These are phyloP conservation scores for Dictyostelium citrinum DNA, from an alignment of 78 protist genomes.

Conservation along the genomic window DNA sequence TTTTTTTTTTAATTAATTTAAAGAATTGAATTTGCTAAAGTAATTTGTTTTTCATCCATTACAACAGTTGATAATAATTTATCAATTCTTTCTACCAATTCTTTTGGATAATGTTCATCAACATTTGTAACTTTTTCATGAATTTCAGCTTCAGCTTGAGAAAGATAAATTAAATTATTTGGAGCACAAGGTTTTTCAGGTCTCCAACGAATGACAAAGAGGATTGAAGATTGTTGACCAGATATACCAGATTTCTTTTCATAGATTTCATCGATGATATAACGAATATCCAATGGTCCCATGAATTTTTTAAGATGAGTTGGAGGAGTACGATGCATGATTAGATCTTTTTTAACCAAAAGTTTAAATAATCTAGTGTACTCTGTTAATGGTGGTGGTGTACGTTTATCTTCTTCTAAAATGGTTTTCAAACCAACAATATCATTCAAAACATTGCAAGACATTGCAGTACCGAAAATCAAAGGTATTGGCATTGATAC, in stretches of 20 bases:
- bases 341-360: neutral
- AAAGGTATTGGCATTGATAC: slow-evolving; percentile 65
- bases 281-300: slow-evolving; percentile 4
- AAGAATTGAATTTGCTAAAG: neutral
- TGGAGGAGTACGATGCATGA: slow-evolving; percentile 17
- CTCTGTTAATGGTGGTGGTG: slow-evolving; percentile 52
- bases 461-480: slow-evolving; percentile 55
- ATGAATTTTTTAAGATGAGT: slow-evolving; percentile 21
- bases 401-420: slow-evolving; percentile 3
- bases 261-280: slow-evolving; percentile 24
- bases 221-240: neutral
- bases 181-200: slow-evolving; percentile 26
- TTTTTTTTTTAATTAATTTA: neutral
- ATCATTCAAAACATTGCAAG: slow-evolving; percentile 24
- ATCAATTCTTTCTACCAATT: slow-evolving; percentile 3
- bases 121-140: slow-evolving; percentile 25
- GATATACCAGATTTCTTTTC: neutral
- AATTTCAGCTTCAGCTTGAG: slow-evolving; percentile 23
- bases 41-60: neutral
- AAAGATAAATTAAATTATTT: slow-evolving; percentile 21
- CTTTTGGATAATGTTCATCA: slow-evolving; percentile 7
- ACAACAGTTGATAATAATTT: neutral
- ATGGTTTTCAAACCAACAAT: slow-evolving; percentile 28
- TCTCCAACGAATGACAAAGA: slow-evolving; percentile 27
- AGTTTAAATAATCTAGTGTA: slow-evolving; percentile 25